Evolutionary conservation across 2,329 filamentous ascomycete genomes (phyloP).

Genomic region (Trichoderma asperellum): DNA sequence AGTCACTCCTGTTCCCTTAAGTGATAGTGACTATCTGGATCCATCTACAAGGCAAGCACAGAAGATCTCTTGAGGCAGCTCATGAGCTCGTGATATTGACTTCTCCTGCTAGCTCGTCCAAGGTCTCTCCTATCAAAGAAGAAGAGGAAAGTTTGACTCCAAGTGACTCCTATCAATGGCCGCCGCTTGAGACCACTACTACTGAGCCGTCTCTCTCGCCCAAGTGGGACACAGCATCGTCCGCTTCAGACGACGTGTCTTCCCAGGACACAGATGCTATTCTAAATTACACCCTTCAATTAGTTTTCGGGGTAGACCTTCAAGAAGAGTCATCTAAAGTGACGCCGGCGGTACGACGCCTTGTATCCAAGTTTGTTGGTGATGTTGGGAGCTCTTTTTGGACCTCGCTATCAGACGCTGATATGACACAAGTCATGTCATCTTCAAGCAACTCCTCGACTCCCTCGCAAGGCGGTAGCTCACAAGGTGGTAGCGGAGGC

Average conservation of each 20-base stretch:
- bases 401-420: conserved; percentile 38
- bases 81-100: conserved; percentile 16
- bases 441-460: conserved; percentile 40
- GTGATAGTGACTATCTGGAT: conserved; percentile 18
- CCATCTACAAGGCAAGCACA: conserved; percentile 26
- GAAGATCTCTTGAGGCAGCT: conserved; percentile 10
- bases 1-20: conserved; percentile 17
- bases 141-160: conserved; percentile 29
- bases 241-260: conserved; percentile 39
- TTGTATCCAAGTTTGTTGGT: conserved; percentile 42
- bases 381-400: conserved; percentile 42
- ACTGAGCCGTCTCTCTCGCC: conserved; percentile 5
- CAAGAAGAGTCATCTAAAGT: conserved; percentile 43
- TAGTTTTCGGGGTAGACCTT: conserved; percentile 46
- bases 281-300: conserved; percentile 44
- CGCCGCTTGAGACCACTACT: conserved; percentile 22
- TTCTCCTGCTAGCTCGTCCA: conserved; percentile 25
- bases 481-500: conserved; percentile 36
- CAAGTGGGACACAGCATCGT: conserved; percentile 33
- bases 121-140: conserved; percentile 26
- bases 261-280: conserved; percentile 43
- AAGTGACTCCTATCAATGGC: conserved; percentile 29
- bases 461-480: conserved; percentile 38
- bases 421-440: conserved; percentile 40
- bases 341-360: conserved; percentile 36